A percentile compares a stretch with the other conserved stretches of the same genome.
phyloP scores from a whole-genome alignment of 164 flowering plant genomes.

The Annona cherimola region DNA sequence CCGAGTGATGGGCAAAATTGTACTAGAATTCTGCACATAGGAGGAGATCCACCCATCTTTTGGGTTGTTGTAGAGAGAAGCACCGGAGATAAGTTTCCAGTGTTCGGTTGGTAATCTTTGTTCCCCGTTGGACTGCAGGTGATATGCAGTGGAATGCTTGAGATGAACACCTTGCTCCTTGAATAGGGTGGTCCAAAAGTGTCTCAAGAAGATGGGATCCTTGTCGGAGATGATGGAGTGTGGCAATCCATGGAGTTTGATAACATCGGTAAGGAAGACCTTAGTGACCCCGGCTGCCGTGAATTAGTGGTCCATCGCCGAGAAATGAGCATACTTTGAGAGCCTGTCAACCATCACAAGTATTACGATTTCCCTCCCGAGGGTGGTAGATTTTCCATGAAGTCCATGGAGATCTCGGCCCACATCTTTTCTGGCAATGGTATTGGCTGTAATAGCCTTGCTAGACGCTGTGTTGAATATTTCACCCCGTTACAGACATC shows the following conservation, averaged over 20 bases:
- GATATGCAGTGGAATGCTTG: not conserved
- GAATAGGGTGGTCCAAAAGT: not conserved
- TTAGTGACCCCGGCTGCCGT: not conserved
- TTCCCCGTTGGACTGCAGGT: not conserved
- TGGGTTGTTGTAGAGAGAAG: not conserved
- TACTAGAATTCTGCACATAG: conserved; percentile 5
- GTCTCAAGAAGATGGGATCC: not conserved
- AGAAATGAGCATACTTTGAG: conserved; percentile 3
- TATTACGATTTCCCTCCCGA: not conserved
- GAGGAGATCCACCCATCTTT: not conserved
- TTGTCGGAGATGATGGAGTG: not conserved
- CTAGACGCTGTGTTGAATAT: not conserved
- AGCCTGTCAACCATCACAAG: not conserved
- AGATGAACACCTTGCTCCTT: not conserved
- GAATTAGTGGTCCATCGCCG: not conserved
- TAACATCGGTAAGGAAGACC: not conserved
- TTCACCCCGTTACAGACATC: not conserved
- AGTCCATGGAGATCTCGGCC: not conserved
- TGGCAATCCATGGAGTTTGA: not conserved
- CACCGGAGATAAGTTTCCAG: conserved; percentile 1
- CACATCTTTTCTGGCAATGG: not conserved
- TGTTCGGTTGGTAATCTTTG: not conserved
- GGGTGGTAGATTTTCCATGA: not conserved
- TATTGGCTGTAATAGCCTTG: not conserved
- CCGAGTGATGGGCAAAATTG: not conserved